These are phyloP conservation scores for Turnera subulata DNA, from an alignment of 345 rosid genomes.

Conservation along the genomic window DNA sequence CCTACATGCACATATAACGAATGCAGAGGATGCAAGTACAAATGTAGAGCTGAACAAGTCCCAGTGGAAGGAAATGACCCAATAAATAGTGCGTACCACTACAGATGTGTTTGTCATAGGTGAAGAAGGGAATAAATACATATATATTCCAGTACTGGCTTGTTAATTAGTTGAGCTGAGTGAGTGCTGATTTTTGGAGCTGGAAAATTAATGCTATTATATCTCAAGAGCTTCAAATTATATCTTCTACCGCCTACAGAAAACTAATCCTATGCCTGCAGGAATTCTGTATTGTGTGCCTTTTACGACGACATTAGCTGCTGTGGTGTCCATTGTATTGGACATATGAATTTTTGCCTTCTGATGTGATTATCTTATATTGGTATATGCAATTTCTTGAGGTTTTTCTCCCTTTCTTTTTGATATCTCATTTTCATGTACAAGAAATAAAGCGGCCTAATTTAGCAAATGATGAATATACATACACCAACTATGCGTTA, in stretches of 20 bases:
- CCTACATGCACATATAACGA: slow-evolving; percentile 91
- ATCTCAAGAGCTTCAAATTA: neutral
- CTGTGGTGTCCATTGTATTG: neutral
- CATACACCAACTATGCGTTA: neutral
- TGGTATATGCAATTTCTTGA: too few species aligned
- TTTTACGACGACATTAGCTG: neutral
- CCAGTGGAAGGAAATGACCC: slow-evolving; percentile 96
- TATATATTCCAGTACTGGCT: neutral
- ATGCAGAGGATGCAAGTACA: slow-evolving; percentile 92
- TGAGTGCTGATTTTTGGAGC: neutral
- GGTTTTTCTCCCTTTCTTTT: neutral
- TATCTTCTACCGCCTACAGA: too few species aligned
- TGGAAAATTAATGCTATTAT: neutral
- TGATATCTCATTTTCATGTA: too few species aligned
- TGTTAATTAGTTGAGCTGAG: neutral
- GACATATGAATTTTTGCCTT: slow-evolving; percentile 11
- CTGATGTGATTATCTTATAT: neutral
- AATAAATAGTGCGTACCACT: slow-evolving; percentile 79
- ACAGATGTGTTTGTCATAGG: slow-evolving; percentile 88
- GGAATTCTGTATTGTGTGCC: neutral
- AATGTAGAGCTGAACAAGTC: slow-evolving; percentile 92
- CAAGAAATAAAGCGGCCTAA: neutral
- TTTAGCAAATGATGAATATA: neutral
- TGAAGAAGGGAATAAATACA: neutral
- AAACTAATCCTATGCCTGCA: neutral